Percentiles rank a stretch among this genome's conserved stretches.
These are phyloP conservation scores for Kewa caespitosa DNA, from an alignment of 179 eudicot species.

Conservation along the genomic window DNA sequence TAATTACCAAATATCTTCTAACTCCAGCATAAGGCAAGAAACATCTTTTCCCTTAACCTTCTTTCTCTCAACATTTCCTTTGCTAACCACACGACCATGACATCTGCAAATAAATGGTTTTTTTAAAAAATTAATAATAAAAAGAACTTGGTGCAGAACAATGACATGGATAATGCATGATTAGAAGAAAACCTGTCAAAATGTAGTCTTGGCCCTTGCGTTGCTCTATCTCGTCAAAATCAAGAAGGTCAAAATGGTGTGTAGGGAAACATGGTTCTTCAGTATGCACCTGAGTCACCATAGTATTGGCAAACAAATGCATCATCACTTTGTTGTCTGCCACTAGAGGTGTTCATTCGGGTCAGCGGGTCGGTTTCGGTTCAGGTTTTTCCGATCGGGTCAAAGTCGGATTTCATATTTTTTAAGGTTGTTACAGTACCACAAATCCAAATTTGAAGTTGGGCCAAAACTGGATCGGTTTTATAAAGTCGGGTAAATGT, in stretches of 20 bases:
- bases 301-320: neutral
- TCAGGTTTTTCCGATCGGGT: too few relatives aligned
- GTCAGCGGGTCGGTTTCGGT: too few relatives aligned
- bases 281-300: neutral
- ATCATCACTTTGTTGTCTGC: neutral
- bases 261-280: neutral
- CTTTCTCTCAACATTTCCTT: neutral
- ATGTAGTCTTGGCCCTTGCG: constrained; percentile 1
- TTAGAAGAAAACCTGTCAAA: neutral
- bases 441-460: too few relatives aligned
- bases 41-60: neutral
- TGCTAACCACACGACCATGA: neutral
- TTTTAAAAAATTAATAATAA: neutral
- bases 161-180: too few relatives aligned
- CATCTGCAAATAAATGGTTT: neutral
- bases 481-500: too few relatives aligned
- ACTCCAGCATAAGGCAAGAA: neutral
- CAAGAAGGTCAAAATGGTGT: neutral
- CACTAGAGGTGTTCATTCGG: too few relatives aligned
- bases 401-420: too few relatives aligned
- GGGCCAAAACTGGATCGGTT: too few relatives aligned
- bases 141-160: too few relatives aligned
- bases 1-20: constrained; percentile 5
- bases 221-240: neutral
- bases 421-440: too few relatives aligned